Evolutionary conservation across 441 rosid genomes (phyloP), one percentile per base, ranked within the genome.

Genomic region (Erysimum cheiri): DNA sequence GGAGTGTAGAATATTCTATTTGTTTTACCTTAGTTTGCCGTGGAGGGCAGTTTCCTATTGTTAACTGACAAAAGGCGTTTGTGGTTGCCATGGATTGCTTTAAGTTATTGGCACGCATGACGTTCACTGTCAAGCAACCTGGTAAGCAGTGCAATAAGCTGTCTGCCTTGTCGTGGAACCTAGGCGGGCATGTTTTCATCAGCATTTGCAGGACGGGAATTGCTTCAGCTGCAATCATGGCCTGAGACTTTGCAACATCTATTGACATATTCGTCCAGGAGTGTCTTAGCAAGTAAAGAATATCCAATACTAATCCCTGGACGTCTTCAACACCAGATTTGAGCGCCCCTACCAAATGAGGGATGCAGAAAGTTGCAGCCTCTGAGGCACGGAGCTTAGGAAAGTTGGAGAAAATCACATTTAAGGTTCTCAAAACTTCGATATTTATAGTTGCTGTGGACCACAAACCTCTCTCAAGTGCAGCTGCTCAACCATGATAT

Each of bases 131-230:
- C 82, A 96, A 69, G 56, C 97, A 93, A 65, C 99, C 99, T 2
- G 99, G 99, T 82, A 96, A 86, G 74, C 99, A 96, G 81, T 96
- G 99, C 76, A 96, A 78, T 33, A 96, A 73, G 81, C 88, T 89
- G 73, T 96, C 99, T 44, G 97, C 92, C 85, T 96, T 96, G 80
- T 96, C 98, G 78, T 93, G 99, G 73, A 96, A 96, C 73, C 94
- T 77, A 17, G 99, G 98, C 7, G 98, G 97, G 63, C 97, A 96
- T 57, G 99, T 91, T 84, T 91, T 98, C 79, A 96, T 93, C 76
- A 93, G 80, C 83, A 84, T 89, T 70, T 96, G 99, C 71, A 96
- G 76, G 77, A 93, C 74, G 19, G 99, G 97, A 68, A 96, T 93
- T 31, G 98, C 97, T 78, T 96, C 99, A 35, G 99, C 95, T 43